Evolutionary conservation across 805 yeast species (phyloP), one percentile per base, ranked within the genome.

Genomic region (Yamadazyma nakazawae): DNA sequence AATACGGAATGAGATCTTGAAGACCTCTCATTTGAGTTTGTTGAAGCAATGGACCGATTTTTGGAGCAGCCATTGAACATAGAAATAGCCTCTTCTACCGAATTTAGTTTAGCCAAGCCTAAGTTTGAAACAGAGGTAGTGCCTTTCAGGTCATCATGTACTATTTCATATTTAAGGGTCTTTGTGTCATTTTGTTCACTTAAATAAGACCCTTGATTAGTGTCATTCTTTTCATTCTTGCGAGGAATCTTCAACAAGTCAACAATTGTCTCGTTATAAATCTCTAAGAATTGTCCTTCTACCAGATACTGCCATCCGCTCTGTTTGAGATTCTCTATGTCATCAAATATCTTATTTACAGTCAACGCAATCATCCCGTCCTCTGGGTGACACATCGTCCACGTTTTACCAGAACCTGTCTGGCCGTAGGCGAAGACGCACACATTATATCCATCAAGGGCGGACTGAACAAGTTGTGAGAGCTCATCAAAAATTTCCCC

Each of bases 371-470:
- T 88, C 71, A 92, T 80, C 13, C 99, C 98, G 57, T 84, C 85
- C 1, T 64, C 57, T 0, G 78, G 67, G 47, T 69, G 68, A 1
- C 90, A 78, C 98, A 92, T 94, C 0, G 99, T 94, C 62, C 67
- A 84, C 0, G 98, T 92, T 61, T 92, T 92, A 2, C 99, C 99
- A 0, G 97, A 69, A 78, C 88, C 96, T 0, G 99, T 94, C 64
- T 92, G 99, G 1, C 99, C 99, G 62, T 94, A 92, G 5, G 97
- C 97, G 65, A 90, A 90, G 1, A 94, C 88, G 63, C 97, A 90
- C 2, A 90, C 96, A 55, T 89, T 89, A 58, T 75, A 82, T 0
- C 99, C 99, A 64, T 92, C 96, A 12, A 91, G 63, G 0, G 95
- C 66, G 1, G 74, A 68, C 62, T 89, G 96, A 1, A 92, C 82